These are phyloP conservation scores for Escovopsis weberi DNA, from an alignment of 2,329 filamentous ascomycete species.

Conservation along the genomic window DNA sequence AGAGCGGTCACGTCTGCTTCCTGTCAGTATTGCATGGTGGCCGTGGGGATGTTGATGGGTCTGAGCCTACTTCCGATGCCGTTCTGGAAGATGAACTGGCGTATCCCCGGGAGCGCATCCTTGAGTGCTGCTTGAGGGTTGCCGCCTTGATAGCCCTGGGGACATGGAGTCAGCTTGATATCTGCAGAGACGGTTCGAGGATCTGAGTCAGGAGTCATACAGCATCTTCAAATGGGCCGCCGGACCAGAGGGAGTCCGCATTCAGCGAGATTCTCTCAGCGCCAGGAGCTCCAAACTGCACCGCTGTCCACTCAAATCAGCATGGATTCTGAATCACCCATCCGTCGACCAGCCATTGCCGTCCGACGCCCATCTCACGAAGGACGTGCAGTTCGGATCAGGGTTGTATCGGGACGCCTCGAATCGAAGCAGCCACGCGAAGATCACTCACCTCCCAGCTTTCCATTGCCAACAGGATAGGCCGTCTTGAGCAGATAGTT, in stretches of 20 bases:
- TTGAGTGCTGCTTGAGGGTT: slow-evolving; percentile 2
- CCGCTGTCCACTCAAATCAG: slow-evolving; percentile 1
- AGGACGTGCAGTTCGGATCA: background rate
- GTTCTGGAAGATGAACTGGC: slow-evolving; percentile 4
- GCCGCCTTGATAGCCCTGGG: slow-evolving; percentile 5
- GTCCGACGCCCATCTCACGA: background rate
- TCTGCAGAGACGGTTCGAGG: background rate
- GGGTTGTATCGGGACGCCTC: too few relatives aligned
- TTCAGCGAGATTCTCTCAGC: slow-evolving; percentile 4
- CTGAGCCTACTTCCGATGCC: slow-evolving; percentile 6
- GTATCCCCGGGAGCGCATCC: slow-evolving; percentile 4
- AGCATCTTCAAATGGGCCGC: slow-evolving; percentile 5
- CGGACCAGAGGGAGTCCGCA: slow-evolving; percentile 7
- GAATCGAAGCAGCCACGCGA: background rate
- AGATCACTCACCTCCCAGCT: slow-evolving; percentile 2
- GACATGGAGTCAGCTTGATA: background rate
- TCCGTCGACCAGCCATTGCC: too few relatives aligned
- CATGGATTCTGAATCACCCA: background rate
- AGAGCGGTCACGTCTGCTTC: slow-evolving; percentile 3
- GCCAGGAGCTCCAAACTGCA: slow-evolving; percentile 5
- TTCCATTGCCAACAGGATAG: slow-evolving; percentile 4
- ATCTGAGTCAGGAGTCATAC: slow-evolving; percentile 1
- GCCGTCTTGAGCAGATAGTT: slow-evolving; percentile 2
- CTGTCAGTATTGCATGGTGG: too few relatives aligned
- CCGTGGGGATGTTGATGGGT: too few relatives aligned